phyloP scores from a whole-genome alignment of 2,329 filamentous ascomycete species.

The Fusarium sp. region DNA sequence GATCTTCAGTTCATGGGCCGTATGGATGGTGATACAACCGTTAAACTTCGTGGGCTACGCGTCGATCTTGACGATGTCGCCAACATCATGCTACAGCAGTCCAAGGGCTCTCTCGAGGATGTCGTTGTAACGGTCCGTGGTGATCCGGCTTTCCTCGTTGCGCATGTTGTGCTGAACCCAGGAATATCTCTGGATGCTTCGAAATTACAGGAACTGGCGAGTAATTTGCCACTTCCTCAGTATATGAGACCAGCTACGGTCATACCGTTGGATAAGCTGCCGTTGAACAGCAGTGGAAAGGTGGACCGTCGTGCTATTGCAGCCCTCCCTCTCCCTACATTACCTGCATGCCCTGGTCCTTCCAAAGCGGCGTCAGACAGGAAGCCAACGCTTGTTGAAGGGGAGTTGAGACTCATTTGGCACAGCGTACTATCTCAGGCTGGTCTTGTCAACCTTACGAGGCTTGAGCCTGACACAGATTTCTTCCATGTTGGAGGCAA shows the following conservation, averaged over 20 bases:
- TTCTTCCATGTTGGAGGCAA: neutral
- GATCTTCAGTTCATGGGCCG: neutral
- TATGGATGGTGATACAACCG: neutral
- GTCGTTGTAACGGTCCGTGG: neutral
- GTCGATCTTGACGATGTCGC: neutral
- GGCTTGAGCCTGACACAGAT: neutral
- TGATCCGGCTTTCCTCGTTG: neutral
- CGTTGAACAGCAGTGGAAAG: neutral
- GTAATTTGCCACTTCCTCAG: neutral
- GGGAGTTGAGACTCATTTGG: neutral
- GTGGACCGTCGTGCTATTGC: neutral
- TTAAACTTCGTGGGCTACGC: neutral
- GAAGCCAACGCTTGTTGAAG: neutral
- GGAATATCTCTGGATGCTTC: neutral
- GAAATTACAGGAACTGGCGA: neutral
- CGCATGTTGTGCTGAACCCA: neutral
- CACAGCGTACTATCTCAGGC: neutral
- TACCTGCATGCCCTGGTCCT: accelerated
- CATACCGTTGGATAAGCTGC: neutral
- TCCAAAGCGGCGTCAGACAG: accelerated
- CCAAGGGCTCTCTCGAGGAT: neutral
- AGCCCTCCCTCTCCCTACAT: neutral
- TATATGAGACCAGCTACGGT: neutral
- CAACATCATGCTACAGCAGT: neutral
- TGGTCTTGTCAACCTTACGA: accelerated